Base-by-base conservation (phyloP, 768 basidiomycete species). In the Lactarius evosmus region DNA sequence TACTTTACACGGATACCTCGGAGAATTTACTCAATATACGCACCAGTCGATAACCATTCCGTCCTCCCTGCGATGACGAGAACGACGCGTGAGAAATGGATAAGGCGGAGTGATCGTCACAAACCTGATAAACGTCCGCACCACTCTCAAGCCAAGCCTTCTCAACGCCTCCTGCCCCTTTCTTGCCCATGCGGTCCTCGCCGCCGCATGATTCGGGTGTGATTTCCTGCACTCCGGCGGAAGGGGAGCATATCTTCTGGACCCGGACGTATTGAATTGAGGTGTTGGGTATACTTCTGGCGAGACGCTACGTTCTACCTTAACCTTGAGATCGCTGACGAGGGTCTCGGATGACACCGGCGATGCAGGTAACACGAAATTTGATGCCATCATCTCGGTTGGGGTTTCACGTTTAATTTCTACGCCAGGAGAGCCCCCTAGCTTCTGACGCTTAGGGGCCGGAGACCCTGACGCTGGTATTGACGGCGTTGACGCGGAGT, bases 21-120 rank as follows among this genome's bases (percentile, higher is more conserved):
- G 7, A 4, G 7, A 11, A 32, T 41, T 44, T 14, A 19, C 5
- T 25, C 7, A 52, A 14, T 11, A 49, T 8, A 66, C 41, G 36
- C 29, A 68, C 67, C 67, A 68, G 17, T 68, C 67, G n/a, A 68
- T 68, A 8, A 67, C 67, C 66, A 68, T 67, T n/a, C 67, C 67
- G 16, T 68, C 67, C 33, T 68, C 67, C 59, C 67, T 68, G 33
- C 17, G 14, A 19, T 7, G 9, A 16, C 9, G 25, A 50, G 7
- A 19, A 44, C 25, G 25, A 49, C 33, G n/a, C 19, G 30, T 58
- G 22, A 57, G 30, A 53, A 46, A 33, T 30, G 22, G 22, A 8
- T 17, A 29, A n/a, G 41, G 3, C 30, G 11, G 29, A 34, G 30
- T 25, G 34, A 53, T 22, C 22, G 17, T 7, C 6, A 63, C 67